These are phyloP conservation scores for grape (Vitis vinifera) DNA, from an alignment of 164 flowering plant species.

Conservation along the genomic window ASM3070453v1 NC_081815.1:2137001-2137500, in stretches of 20 bases:
- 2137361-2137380: slow-evolving; percentile 66
- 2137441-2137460: slow-evolving; percentile 77
- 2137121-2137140: slow-evolving; percentile 75
- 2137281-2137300: slow-evolving; percentile 39
- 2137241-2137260: slow-evolving; percentile 85
- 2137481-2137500: slow-evolving; percentile 51
- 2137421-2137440: slow-evolving; percentile 90
- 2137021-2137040: slow-evolving; percentile 98
- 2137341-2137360: slow-evolving; percentile 81
- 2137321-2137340: slow-evolving; percentile 72
- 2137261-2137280: slow-evolving; percentile 32
- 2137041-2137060: slow-evolving; percentile 95
- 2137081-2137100: slow-evolving; percentile 93
- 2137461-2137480: slow-evolving; percentile 98
- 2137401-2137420: slow-evolving; percentile 91
- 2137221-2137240: slow-evolving; percentile 95
- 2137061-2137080: slow-evolving; percentile 92
- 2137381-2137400: slow-evolving; percentile 68
- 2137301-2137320: slow-evolving; percentile 68
- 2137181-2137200: slow-evolving; percentile 1
- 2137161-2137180: slow-evolving; percentile 6
- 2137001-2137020: not conserved
- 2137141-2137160: slow-evolving; percentile 84
- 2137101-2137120: slow-evolving; percentile 92
- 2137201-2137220: not conserved